phyloP scores from a whole-genome alignment of 2,329 filamentous ascomycete genomes.

The Aspergillus piperis region DNA sequence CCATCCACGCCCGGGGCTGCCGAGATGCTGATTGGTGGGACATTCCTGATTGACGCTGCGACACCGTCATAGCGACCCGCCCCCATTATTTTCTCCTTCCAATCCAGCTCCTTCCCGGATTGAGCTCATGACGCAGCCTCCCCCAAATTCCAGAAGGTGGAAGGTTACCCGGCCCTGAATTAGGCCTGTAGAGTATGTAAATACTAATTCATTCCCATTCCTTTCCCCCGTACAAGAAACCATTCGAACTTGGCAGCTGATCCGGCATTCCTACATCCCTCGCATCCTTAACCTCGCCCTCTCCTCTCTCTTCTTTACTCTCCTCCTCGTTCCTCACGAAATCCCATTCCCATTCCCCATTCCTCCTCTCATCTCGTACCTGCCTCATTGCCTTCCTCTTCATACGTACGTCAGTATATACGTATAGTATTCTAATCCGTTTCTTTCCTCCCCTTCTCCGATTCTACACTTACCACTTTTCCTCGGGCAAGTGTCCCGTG shows the following conservation, averaged over 20 bases:
- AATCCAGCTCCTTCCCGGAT: slow-evolving; percentile 24
- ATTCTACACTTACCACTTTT: not conserved
- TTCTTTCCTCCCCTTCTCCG: no score
- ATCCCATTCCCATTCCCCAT: not conserved
- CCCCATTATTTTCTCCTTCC: slow-evolving; percentile 22
- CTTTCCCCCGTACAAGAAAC: not conserved
- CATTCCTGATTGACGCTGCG: slow-evolving; percentile 20
- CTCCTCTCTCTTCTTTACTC: slow-evolving; percentile 1
- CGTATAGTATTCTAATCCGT: no score
- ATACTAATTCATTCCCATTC: not conserved
- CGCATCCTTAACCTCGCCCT: not conserved
- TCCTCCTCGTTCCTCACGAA: not conserved
- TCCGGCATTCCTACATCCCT: slow-evolving; percentile 12
- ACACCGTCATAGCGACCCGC: slow-evolving; percentile 31
- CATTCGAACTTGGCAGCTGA: slow-evolving; percentile 11
- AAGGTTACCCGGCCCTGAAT: slow-evolving; percentile 23
- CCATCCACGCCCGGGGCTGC: slow-evolving; percentile 22
- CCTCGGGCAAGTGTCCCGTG: not conserved
- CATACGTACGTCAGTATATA: not conserved
- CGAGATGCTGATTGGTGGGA: slow-evolving; percentile 35
- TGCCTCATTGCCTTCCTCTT: not conserved
- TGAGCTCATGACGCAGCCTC: slow-evolving; percentile 25
- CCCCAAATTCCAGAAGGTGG: slow-evolving; percentile 15
- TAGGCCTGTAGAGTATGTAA: no score
- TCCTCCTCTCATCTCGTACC: not conserved